These are phyloP conservation scores for Agaricus bisporus DNA, from an alignment of 768 basidiomycete genomes.

Conservation along the genomic window DNA sequence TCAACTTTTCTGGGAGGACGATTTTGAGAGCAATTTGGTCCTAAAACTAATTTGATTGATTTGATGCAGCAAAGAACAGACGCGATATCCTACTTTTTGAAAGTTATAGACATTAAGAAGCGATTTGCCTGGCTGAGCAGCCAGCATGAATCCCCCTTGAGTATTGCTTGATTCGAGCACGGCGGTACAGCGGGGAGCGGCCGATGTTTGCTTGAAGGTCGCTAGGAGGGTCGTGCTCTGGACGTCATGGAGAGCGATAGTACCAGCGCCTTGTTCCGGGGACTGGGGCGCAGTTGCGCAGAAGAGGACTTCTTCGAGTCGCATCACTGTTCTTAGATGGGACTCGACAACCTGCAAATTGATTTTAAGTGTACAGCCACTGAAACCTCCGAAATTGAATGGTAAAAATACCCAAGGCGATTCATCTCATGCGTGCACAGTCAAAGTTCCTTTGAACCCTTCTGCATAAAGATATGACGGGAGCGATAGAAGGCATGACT, in stretches of 20 bases:
- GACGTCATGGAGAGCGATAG: constrained; percentile 76
- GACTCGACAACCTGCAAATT: too few species aligned
- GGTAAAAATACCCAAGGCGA: too few species aligned
- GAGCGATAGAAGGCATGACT: constrained; percentile 17
- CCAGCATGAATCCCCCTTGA: constrained; percentile 78
- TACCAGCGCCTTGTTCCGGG: constrained; percentile 45
- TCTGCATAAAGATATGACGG: constrained; percentile 6
- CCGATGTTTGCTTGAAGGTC: constrained; percentile 85
- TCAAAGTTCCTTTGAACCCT: too few species aligned
- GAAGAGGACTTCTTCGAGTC: constrained; percentile 62
- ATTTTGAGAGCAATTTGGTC: constrained; percentile 86
- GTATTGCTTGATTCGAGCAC: constrained; percentile 61
- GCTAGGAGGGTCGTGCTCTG: constrained; percentile 68
- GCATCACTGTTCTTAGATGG: constrained; percentile 31
- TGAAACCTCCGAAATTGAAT: neutral
- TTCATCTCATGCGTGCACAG: too few species aligned
- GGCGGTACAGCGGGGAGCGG: constrained; percentile 59
- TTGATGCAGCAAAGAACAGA: neutral
- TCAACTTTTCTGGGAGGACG: constrained; percentile 85
- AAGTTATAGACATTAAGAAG: constrained; percentile 88
- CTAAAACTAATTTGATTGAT: constrained; percentile 33
- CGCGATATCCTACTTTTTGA: constrained; percentile 63
- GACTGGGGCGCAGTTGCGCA: constrained; percentile 53
- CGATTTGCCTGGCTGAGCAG: constrained; percentile 84
- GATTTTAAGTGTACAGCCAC: neutral